These are phyloP conservation scores for Cladophialophora bantiana DNA, from an alignment of 2,329 filamentous ascomycete genomes.

Conservation along the genomic window DNA sequence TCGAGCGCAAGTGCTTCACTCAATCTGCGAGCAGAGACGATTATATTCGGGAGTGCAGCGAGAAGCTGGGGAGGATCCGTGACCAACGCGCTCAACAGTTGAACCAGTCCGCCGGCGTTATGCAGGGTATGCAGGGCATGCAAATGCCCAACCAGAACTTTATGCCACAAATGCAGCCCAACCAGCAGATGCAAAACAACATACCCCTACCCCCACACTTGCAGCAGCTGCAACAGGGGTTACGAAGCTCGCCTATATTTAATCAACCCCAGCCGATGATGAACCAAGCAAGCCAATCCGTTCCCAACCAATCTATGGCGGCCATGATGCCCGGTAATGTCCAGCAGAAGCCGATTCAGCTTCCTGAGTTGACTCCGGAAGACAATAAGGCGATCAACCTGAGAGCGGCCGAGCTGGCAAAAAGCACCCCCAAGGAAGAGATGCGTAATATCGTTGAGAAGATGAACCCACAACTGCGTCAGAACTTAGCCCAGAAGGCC, in stretches of 20 bases:
- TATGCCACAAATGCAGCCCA: conserved; percentile 41
- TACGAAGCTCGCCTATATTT: conserved; percentile 59
- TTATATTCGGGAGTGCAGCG: conserved; percentile 54
- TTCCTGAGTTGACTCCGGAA: conserved; percentile 45
- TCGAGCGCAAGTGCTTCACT: conserved; percentile 55
- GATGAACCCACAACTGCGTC: conserved; percentile 57
- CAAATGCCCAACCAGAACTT: conserved; percentile 49
- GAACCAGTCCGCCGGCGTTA: conserved; percentile 38
- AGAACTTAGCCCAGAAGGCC: conserved; percentile 53
- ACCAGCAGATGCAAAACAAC: conserved; percentile 45
- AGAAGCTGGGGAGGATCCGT: conserved; percentile 54
- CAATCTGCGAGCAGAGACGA: conserved; percentile 47
- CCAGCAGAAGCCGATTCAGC: conserved; percentile 42
- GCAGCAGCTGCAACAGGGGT: conserved; percentile 55
- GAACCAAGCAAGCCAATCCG: conserved; percentile 39
- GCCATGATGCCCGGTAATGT: conserved; percentile 41
- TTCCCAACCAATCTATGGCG: conserved; percentile 32
- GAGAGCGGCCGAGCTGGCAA: conserved; percentile 56
- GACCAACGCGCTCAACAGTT: conserved; percentile 53
- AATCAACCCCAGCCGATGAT: conserved; percentile 45
- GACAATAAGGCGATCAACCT: conserved; percentile 54
- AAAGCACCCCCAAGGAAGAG: conserved; percentile 53
- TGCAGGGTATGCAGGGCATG: conserved; percentile 50
- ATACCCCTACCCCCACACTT: conserved; percentile 56
- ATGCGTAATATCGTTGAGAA: conserved; percentile 58